These are phyloP conservation scores for Xylaria multiplex DNA, from an alignment of 2,329 filamentous ascomycete genomes.

Conservation along the genomic window DNA sequence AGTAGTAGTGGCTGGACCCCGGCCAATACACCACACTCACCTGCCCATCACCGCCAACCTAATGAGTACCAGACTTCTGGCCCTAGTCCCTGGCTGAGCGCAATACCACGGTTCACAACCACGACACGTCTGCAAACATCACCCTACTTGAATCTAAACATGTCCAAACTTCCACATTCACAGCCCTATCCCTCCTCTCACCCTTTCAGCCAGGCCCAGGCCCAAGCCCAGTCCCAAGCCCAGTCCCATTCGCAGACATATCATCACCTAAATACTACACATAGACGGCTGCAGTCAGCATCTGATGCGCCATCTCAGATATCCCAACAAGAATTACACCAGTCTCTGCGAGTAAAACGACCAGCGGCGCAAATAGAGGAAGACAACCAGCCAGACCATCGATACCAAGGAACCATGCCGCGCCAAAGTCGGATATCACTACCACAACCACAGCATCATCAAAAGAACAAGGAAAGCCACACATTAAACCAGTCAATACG, in stretches of 20 bases:
- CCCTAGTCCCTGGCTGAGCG: constrained; percentile 57
- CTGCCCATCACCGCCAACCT: constrained; percentile 29
- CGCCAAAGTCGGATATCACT: constrained; percentile 14
- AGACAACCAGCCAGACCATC: background rate
- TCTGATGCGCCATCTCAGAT: constrained; percentile 17
- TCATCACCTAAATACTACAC: constrained; percentile 2
- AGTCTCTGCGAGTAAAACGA: constrained; percentile 41
- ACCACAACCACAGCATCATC: background rate
- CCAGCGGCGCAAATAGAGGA: constrained; percentile 44
- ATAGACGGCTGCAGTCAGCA: constrained; percentile 16
- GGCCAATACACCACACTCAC: constrained; percentile 38
- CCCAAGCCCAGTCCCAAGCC: constrained; percentile 4
- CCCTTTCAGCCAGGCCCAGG: constrained; percentile 20
- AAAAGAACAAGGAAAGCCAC: constrained; percentile 9
- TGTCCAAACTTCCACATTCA: constrained; percentile 36
- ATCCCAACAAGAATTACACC: background rate
- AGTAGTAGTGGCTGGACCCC: constrained; percentile 46
- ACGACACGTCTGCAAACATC: constrained; percentile 34
- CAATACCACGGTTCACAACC: constrained; percentile 54
- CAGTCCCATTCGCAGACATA: constrained; percentile 22
- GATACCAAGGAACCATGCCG: background rate
- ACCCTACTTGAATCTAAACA: constrained; percentile 22
- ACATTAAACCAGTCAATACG: background rate
- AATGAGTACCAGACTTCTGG: constrained; percentile 41
- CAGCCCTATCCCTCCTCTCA: constrained; percentile 23